Base-by-base conservation (phyloP, 805 yeast species). In the Soucietia sequanensis region DNA sequence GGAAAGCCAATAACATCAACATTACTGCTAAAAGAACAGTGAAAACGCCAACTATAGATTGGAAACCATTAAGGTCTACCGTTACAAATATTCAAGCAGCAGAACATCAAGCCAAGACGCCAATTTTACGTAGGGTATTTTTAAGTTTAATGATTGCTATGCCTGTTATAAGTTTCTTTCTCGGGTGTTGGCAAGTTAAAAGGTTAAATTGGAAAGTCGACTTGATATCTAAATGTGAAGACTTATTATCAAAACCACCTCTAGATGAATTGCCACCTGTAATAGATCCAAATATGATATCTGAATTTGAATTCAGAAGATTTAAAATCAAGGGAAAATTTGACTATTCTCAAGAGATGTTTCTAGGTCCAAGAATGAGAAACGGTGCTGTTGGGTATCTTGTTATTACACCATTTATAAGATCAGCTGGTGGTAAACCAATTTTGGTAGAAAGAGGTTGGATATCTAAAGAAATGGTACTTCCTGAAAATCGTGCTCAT, bases 171-270 rank as follows among this genome's bases (percentile, higher is more conserved):
- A 78, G 96, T 8, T 85, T 91, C 55, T 81, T 80, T 30, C 65
- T 93, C 28, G 99, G 98, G 2, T 76, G 89, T 37, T 93, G 99
- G 99, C 99, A 93, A 64, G 79, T 86, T 30, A 69, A 77, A 48
- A 71, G 99, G 44, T 64, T 93, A 32, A 70, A 76, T 41, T 93
- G 99, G 99, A 93, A 93, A 58, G 84, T 80, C 16, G 76, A 81
- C 42, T 69, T 93, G 42, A 84, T 93, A 41, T 82, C 95, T 3
- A 74, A 76, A 14, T 81, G 91, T 50, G 97, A 93, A 57, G 88
- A 86, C 50, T 68, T 90, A 43, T 63, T 93, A 47, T 80, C 90
- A 0, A 75, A 76, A 38, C 80, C 81, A 3, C 84, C 96, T 0
- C 63, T 81, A 15, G 81, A 81, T 4, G 56, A 51, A 8, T 61